Evolutionary conservation across 148 eudicot species (phyloP).

Genomic region (Oxyria digyna): DNA sequence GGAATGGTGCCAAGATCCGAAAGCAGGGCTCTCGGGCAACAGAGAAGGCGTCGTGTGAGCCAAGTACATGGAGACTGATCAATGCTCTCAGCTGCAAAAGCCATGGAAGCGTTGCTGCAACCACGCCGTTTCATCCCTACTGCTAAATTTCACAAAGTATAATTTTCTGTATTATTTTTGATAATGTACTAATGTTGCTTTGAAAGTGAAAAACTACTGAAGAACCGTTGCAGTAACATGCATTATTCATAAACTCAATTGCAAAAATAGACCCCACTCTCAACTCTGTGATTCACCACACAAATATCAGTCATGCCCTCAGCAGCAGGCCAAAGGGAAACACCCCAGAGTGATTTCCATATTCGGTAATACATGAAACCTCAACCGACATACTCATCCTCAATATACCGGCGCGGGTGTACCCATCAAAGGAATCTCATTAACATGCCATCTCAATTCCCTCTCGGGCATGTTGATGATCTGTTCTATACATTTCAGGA

Average conservation of each 20-base stretch:
- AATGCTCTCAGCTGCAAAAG: slow-evolving; percentile 31
- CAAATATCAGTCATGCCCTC: slow-evolving; percentile 72
- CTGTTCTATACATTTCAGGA: slow-evolving; percentile 79
- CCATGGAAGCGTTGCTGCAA: slow-evolving; percentile 22
- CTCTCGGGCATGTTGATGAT: slow-evolving; percentile 70
- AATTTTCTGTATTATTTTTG: not conserved
- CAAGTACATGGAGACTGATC: slow-evolving; percentile 23
- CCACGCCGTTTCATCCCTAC: slow-evolving; percentile 15
- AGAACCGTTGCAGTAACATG: too few relatives aligned
- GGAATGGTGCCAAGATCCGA: slow-evolving; percentile 37
- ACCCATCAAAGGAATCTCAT: slow-evolving; percentile 76
- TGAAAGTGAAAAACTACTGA: too few relatives aligned
- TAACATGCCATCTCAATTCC: slow-evolving; percentile 83
- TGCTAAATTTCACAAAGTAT: not conserved
- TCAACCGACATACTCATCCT: slow-evolving; percentile 85
- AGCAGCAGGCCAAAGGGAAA: slow-evolving; percentile 68
- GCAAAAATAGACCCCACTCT: slow-evolving; percentile 65
- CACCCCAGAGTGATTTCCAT: slow-evolving; percentile 55
- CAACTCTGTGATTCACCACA: slow-evolving; percentile 61
- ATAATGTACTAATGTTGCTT: too few relatives aligned
- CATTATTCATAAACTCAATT: slow-evolving; percentile 28
- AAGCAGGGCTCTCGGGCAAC: slow-evolving; percentile 26
- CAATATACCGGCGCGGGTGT: slow-evolving; percentile 66
- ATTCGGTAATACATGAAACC: slow-evolving; percentile 59
- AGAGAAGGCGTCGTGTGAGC: slow-evolving; percentile 6